Base-by-base conservation (phyloP, 768 basidiomycete species). In the Boletus vermiculosoides region DNA sequence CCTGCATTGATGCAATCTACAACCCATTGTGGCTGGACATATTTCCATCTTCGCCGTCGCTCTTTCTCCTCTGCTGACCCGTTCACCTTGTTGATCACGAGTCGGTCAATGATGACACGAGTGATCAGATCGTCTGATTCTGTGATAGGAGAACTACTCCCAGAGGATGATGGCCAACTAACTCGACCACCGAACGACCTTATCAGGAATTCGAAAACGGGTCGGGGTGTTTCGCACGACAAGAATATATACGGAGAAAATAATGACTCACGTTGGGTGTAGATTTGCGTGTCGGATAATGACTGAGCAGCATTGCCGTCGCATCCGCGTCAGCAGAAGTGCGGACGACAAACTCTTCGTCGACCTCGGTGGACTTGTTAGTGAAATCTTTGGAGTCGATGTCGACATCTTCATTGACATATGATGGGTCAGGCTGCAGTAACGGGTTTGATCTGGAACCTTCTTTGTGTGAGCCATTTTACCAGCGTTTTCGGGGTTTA, bases 1-100 rank as follows among this genome's bases (percentile, higher is more conserved):
- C 87, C 86, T 9, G 85, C 82, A 70, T 99, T 99, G 69, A 97
- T 86, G 71, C 91, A 97, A 71, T 99, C 97, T 36, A 93, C 92
- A 33, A 97, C 82, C 97, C 97, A 98, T 72, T 98, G 96, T 12
- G 97, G 97, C 72, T 98, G 96, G 18, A 98, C 82, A 71, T 90
- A 92, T 68, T 91, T 93, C 66, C 94, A 81, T 70, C 83, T 83
- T 44, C 79, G 74, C 37, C 85, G 79, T 44, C 81, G 77, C 63
- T 86, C 83, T 63, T 82, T 80, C 61, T 88, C 83, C 51, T 82
- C 83, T 16, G 76, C 61, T 1, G 80, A 79, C 66, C 84, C 87
- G 52, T 79, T 72, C 25, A 66, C 50, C 59, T 72, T 76, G 59
- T 76, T 76, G 12, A 80, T 73, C 34, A 83, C 60, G 2, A 96